Conservation (phyloP, 768 basidiomycete genomes). For the Mycena olivaceomarginata region DNA sequence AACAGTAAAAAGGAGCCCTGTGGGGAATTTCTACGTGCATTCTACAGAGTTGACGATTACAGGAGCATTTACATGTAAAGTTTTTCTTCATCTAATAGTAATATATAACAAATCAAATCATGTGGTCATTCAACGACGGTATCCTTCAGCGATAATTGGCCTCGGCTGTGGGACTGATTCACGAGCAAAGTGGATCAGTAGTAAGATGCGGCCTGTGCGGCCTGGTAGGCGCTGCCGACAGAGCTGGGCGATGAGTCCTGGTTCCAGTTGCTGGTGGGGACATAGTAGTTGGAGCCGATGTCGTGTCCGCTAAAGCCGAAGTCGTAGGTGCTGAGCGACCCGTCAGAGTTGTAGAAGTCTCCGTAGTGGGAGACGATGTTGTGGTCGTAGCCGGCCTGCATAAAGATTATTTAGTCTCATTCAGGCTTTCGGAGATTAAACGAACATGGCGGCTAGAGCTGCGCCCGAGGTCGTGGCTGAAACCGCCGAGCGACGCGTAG, state of each 20-base stretch:
- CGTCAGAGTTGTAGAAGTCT: constrained; percentile 54
- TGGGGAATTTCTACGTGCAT: too few relatives aligned
- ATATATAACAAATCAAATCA: not conserved
- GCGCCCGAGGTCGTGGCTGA: constrained; percentile 54
- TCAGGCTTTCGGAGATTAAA: not conserved
- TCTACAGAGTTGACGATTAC: too few relatives aligned
- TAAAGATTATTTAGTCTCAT: too few relatives aligned
- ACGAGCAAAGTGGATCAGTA: not conserved
- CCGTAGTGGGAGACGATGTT: constrained; percentile 53
- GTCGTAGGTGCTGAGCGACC: constrained; percentile 53
- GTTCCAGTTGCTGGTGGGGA: constrained; percentile 54
- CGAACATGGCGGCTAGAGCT: constrained; percentile 48
- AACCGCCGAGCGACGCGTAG: constrained; percentile 28
- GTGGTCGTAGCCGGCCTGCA: constrained; percentile 56
- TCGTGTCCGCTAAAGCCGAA: constrained; percentile 58
- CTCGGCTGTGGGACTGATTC: too few relatives aligned
- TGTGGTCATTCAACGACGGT: too few relatives aligned
- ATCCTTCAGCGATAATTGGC: not conserved
- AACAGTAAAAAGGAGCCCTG: too few relatives aligned
- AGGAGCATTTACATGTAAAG: too few relatives aligned
- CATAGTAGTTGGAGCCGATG: constrained; percentile 52
- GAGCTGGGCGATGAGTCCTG: constrained; percentile 47
- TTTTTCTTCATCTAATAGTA: too few relatives aligned
- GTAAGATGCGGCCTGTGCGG: constrained; percentile 42
- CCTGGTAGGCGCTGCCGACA: constrained; percentile 49